Evolutionary conservation across 768 basidiomycete species (phyloP), one percentile per base, ranked within the genome.

Genomic region (Russula olivacea): DNA sequence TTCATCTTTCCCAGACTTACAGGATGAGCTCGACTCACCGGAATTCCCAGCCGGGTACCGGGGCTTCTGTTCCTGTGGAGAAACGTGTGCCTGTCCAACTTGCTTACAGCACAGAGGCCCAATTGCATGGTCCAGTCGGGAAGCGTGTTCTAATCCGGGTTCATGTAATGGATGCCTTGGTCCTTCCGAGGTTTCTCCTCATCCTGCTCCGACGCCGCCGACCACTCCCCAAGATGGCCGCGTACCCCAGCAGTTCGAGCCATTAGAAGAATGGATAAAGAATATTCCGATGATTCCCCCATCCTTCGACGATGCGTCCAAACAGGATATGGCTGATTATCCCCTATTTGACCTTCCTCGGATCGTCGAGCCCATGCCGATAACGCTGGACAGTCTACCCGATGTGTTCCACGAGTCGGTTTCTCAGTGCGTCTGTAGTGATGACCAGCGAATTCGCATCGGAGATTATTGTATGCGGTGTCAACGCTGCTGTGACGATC

Each of bases 321-420:
- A 60, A 48, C 49, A 45, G 34, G 58, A 54, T 10, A 10, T 48
- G 9, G 21, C 21, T 30, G 23, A 59, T 43, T 55, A 50, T 36
- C 14, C 58, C 12, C 15, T 55, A 10, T 64, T 63, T 19, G 49
- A 43, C 30, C 64, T 55, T 43, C 58, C 61, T 8, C 54, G 55
- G 32, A 59, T 66, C 38, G 58, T 65, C 32, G 71, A 68, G 48
- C 59, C 63, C 4, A 55, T 67, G 30, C 41, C 66, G 11, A 53
- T 66, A 11, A 36, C 64, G 19, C 49, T 59, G 12, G 63, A 53
- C 41, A 67, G 68, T 12, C 55, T 61, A 14, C 66, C 66, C 30
- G 72, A 74, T 25, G 71, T 72, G 30, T 75, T 74, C 55, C 69
- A 62, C 23, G 72, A 74, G 53, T 73, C 58, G 11, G 36, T 59